Percentiles rank a stretch among this genome's conserved stretches.
Evolutionary conservation across 164 flowering plant genomes (phyloP).

Genomic region (Liquidambar formosana): DNA sequence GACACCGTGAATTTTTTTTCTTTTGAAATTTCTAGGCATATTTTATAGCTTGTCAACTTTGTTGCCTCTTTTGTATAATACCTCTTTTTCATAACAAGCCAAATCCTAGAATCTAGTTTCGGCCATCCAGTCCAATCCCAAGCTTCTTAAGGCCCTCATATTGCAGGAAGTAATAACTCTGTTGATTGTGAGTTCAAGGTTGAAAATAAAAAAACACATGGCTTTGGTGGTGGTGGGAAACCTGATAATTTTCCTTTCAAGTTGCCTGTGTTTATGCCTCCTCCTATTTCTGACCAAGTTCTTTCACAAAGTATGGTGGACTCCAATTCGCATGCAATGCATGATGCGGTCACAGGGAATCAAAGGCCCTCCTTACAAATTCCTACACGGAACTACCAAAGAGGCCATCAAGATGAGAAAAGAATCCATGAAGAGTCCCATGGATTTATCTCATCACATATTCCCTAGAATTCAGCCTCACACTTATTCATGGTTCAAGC

Average conservation of each 20-base stretch:
- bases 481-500: conserved; percentile 21
- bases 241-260: neutral
- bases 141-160: too few relatives aligned
- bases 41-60: too few relatives aligned
- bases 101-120: too few relatives aligned
- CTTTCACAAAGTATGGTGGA: conserved; percentile 19
- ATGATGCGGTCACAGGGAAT: conserved; percentile 24
- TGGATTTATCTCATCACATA: conserved; percentile 29
- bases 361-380: conserved; percentile 21
- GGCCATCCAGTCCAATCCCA: too few relatives aligned
- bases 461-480: conserved; percentile 28
- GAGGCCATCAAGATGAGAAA: conserved; percentile 11
- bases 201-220: too few relatives aligned
- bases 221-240: neutral
- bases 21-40: too few relatives aligned
- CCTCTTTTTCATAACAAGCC: too few relatives aligned
- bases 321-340: conserved; percentile 13
- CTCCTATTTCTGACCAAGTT: neutral
- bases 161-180: too few relatives aligned
- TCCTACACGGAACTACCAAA: conserved; percentile 23
- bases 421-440: conserved; percentile 21
- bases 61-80: too few relatives aligned
- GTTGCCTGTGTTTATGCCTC: neutral
- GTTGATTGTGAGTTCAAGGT: too few relatives aligned
- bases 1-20: too few relatives aligned